phyloP scores from a whole-genome alignment of 139 green algal species.

The Tetradesmus obliquus region DNA sequence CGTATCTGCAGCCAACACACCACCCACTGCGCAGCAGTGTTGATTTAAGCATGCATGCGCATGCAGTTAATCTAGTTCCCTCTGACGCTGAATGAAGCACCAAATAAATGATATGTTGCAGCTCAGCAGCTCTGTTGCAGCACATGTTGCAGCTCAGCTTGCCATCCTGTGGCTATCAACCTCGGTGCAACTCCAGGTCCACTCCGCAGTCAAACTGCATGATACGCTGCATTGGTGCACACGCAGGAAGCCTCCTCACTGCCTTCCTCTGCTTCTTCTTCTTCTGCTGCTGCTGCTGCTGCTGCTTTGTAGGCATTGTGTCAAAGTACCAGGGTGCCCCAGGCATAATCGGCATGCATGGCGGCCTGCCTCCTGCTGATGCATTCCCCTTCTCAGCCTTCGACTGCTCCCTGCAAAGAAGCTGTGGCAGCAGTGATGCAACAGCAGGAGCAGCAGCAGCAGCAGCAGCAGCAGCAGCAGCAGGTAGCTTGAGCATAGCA shows the following conservation, averaged over 20 bases:
- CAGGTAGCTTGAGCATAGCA: constrained; percentile 41
- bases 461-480: background rate
- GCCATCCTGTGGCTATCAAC: background rate
- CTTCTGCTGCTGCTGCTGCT: background rate
- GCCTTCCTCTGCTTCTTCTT: background rate
- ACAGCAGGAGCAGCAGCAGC: background rate
- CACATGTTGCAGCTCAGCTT: too few species aligned
- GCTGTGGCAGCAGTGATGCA: background rate
- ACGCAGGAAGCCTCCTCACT: background rate
- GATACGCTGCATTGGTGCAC: background rate
- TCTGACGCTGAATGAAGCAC: too few species aligned
- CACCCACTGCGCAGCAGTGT: background rate
- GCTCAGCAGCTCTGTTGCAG: too few species aligned
- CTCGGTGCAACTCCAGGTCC: background rate
- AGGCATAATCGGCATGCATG: constrained; percentile 63
- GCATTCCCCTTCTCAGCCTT: constrained; percentile 56
- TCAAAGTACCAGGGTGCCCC: constrained; percentile 21
- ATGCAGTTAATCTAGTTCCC: too few species aligned
- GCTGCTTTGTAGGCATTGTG: constrained; percentile 10
- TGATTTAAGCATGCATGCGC: too few species aligned
- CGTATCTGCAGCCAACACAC: background rate
- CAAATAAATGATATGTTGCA: too few species aligned
- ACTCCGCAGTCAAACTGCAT: background rate
- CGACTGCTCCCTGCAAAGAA: background rate
- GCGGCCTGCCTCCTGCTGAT: constrained; percentile 53